Evolutionary conservation across 495 filamentous ascomycete species (phyloP).

Genomic region (Penicillium verhagenii): DNA sequence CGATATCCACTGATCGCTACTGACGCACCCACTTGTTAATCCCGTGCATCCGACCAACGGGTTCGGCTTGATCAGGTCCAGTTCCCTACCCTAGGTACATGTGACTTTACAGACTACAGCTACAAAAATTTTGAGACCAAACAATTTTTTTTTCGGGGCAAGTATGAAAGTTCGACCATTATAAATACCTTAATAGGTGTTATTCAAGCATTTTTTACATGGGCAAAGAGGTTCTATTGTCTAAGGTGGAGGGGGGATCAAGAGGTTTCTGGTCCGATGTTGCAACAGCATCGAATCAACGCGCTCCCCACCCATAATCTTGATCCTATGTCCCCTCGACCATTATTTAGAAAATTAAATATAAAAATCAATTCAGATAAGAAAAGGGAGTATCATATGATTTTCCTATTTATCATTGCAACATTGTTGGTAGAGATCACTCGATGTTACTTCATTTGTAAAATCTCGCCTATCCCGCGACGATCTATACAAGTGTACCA

Average conservation of each 20-base stretch:
- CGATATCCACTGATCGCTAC: not conserved
- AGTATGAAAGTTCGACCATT: too few relatives aligned
- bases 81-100: not conserved
- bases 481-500: not conserved
- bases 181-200: too few relatives aligned
- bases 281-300: not conserved
- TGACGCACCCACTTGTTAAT: not conserved
- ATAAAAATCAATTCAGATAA: too few relatives aligned
- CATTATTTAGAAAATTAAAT: not conserved
- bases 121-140: too few relatives aligned
- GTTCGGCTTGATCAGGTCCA: not conserved
- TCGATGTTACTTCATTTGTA: not conserved
- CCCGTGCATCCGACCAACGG: not conserved
- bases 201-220: not conserved
- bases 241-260: not conserved
- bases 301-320: not conserved
- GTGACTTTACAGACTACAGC: not conserved
- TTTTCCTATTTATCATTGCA: not conserved
- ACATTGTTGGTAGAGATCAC: conserved; percentile 11
- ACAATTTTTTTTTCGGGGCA: too few relatives aligned
- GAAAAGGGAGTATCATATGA: not conserved
- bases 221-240: not conserved
- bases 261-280: not conserved
- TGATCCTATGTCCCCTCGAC: not conserved
- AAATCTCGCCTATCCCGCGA: conserved; percentile 1